Evolutionary conservation across 805 yeast genomes (phyloP), one percentile per base, ranked within the genome.

Genomic region (Diddensiella caesifluorescens): DNA sequence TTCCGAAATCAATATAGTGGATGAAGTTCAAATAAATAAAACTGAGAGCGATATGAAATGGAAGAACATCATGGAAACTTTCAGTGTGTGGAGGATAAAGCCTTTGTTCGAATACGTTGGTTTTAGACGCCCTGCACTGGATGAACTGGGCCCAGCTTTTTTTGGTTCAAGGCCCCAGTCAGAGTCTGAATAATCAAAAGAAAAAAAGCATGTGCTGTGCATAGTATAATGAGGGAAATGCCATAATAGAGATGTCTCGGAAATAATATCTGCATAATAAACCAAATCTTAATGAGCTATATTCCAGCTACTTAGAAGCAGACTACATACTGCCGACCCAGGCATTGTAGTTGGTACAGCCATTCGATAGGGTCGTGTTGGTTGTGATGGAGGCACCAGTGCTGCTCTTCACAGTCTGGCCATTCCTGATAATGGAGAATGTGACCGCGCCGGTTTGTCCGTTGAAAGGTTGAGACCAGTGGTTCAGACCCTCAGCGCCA

Each of bases 71-170:
- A 43, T 42, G 16, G 34, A 45, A 10, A 39, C 20, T n/a, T 31
- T 22, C 31, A 37, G 31, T 23, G 46, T 45, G 20, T 45, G 49
- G 49, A 21, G 23, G 26, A n/a, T 42, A 28, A 39, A 41, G 16
- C 19, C 13, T 5, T 13, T 44, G 20, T 39, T 34, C 30, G 16
- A 18, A n/a, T 9, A 26, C 28, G 4, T 10, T 6, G 26, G 25
- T 22, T 35, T 35, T 19, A 13, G 22, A 21, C 3, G 27, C 9
- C 38, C 39, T 5, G 44, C 30, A 10, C 28, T 25, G 10, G 29
- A 35, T 7, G n/a, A n/a, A n/a, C n/a, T n/a, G n/a, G n/a, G n/a
- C n/a, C n/a, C n/a, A n/a, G n/a, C n/a, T n/a, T n/a, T n/a, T n/a
- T n/a, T n/a, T n/a, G n/a, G n/a, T n/a, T n/a, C n/a, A n/a, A n/a